These are phyloP conservation scores for Orychophragmus violaceus DNA, from an alignment of 345 rosid genomes.

Conservation along the genomic window DNA sequence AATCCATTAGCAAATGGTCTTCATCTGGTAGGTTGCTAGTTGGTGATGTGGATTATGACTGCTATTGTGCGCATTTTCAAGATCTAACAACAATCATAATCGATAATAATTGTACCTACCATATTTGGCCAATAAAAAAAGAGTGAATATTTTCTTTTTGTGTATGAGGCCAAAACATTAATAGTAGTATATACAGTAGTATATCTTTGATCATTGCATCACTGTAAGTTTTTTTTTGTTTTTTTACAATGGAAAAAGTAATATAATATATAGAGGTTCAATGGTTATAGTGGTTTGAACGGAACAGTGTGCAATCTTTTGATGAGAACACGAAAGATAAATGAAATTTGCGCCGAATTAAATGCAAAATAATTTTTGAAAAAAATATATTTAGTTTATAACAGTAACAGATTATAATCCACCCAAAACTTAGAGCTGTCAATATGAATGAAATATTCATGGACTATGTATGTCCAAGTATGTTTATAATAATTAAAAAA, in stretches of 20 bases:
- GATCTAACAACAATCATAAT: slow-evolving; percentile 10
- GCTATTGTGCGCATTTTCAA: slow-evolving; percentile 10
- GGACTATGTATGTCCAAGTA: too few species aligned
- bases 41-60: background rate
- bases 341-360: too few species aligned
- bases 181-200: background rate
- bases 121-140: background rate
- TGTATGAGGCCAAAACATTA: background rate
- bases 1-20: background rate
- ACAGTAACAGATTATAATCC: too few species aligned
- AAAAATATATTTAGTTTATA: too few species aligned
- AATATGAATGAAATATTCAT: too few species aligned
- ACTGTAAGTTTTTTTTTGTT: background rate
- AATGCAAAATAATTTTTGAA: too few species aligned
- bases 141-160: background rate
- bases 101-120: slow-evolving; percentile 22
- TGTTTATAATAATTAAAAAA: too few species aligned
- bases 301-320: too few species aligned
- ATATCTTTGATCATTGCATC: background rate
- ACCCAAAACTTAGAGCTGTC: too few species aligned
- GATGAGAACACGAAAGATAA: too few species aligned
- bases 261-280: background rate
- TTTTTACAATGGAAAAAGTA: background rate
- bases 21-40: background rate
- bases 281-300: too few species aligned